Base-by-base conservation (phyloP, 75 land plant species). In the Selaginella tamariscina region DNA sequence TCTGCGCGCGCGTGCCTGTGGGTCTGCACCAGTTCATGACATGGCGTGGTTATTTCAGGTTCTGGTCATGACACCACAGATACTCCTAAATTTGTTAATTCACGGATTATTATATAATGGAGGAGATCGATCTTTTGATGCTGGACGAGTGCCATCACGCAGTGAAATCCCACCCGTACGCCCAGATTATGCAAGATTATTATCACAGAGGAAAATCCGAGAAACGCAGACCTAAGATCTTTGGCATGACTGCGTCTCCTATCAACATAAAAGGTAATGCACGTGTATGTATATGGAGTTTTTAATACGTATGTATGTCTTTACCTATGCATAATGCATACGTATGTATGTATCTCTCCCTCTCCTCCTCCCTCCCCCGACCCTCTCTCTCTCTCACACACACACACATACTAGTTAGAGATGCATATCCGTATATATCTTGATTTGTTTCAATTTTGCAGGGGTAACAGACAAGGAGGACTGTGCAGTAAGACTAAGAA, bases 161-260 rank as follows among this genome's bases (percentile, higher is more conserved):
- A 30, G 99, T 95, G 66, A 95, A 95, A 79, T 91, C 91, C 56
- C 99, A 95, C 82, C 99, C 99, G 21, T 95, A 95, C 78, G 91
- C 99, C 30, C 74, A 91, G 65, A 97, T 95, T 22, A 95, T 95
- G 99, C 91, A 97, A 26, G 99, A 95, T 44, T 95, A 91, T 69
- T 95, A 95, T 77, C 99, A 95, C 67, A 85, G 82, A 24, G 84
- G 97, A 49, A 72, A 84, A 24, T 91, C 88, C 74, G 93, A 91
- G 29, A 91, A 81, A 71, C n/a, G n/a, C n/a, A 77, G 99, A 68
- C 99, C 99, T 56, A 76, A 86, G 73, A 91, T 95, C 55, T 95
- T 95, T 88, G 99, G 99, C 2, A 95, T 95, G 99, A 95, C 99
- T 60, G 99, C 99, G 62, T 95, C 99, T 28, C 99, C 99, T 70